phyloP scores from a whole-genome alignment of 2,329 filamentous ascomycete species.

The Coniochaeta pulveracea region DNA sequence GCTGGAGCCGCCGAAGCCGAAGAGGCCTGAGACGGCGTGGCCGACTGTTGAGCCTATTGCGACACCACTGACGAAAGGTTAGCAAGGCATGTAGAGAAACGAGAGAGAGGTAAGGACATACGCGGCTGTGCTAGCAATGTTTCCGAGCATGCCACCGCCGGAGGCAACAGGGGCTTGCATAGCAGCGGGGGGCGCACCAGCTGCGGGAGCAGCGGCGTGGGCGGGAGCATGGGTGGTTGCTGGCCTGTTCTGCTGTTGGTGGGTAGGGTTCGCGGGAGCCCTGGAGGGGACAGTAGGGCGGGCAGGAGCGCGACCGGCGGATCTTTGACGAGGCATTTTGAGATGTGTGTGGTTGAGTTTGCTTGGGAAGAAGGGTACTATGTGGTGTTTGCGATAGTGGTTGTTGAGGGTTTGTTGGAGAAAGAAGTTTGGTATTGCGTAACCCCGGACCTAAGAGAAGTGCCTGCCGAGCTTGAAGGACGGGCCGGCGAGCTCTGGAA shows the following conservation, averaged over 20 bases:
- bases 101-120: conserved; percentile 39
- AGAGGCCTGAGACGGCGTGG: conserved; percentile 84
- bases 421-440: too few relatives aligned
- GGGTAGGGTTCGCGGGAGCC: conserved; percentile 30
- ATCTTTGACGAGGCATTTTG: conserved; percentile 70
- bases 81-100: conserved; percentile 8
- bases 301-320: conserved; percentile 51
- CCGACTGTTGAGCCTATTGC: conserved; percentile 92
- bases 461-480: too few relatives aligned
- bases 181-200: conserved; percentile 18
- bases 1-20: conserved; percentile 61
- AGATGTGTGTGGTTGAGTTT: conserved; percentile 10
- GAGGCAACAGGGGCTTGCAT: conserved; percentile 41
- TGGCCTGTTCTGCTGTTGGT: conserved; percentile 54
- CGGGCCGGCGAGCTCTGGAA: too few relatives aligned
- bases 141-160: conserved; percentile 80
- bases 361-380: too few relatives aligned
- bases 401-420: too few relatives aligned
- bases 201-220: conserved; percentile 28
- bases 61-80: conserved; percentile 59
- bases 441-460: too few relatives aligned
- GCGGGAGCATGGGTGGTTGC: conserved; percentile 55
- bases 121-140: conserved; percentile 98
- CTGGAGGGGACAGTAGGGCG: conserved; percentile 55
- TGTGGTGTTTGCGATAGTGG: too few relatives aligned